Conservation (phyloP, 495 filamentous ascomycete genomes). For the Haplographium delicatum region DNA sequence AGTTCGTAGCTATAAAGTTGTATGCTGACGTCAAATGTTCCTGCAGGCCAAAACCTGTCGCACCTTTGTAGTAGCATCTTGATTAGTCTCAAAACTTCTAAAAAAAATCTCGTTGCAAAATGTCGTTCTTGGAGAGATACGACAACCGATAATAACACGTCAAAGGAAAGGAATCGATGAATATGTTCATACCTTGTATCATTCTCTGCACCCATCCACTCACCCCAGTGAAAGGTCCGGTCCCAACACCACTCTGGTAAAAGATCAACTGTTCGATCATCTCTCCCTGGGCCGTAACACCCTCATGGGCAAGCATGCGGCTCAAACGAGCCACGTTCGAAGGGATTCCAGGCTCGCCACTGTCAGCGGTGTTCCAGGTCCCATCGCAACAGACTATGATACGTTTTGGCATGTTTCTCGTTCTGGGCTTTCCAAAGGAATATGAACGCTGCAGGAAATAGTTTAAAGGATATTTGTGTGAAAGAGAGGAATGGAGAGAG, state of each 20-base stretch:
- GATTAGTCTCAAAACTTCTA: too few species aligned
- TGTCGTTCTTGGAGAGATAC: too few species aligned
- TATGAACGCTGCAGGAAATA: too few species aligned
- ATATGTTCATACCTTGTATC: not conserved
- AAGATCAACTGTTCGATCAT: slow-evolving; percentile 42
- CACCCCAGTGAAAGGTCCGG: not conserved
- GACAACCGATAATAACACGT: too few species aligned
- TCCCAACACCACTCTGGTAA: slow-evolving; percentile 29
- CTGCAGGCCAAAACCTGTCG: slow-evolving; percentile 30
- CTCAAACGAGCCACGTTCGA: slow-evolving; percentile 42
- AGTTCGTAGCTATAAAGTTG: slow-evolving; percentile 61
- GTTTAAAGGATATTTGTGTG: too few species aligned
- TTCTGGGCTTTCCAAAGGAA: too few species aligned
- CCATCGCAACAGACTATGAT: slow-evolving; percentile 38
- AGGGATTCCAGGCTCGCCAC: slow-evolving; percentile 28
- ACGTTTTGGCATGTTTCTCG: slow-evolving; percentile 9
- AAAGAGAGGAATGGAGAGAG: too few species aligned
- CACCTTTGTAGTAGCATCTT: not conserved
- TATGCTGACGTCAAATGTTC: slow-evolving; percentile 60
- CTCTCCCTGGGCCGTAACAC: not conserved
- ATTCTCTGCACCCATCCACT: not conserved
- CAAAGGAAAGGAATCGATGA: not conserved
- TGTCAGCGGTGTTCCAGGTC: slow-evolving; percentile 37
- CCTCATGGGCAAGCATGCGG: slow-evolving; percentile 27
- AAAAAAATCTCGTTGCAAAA: too few species aligned